Percentiles rank a stretch among this genome's conserved stretches.
phyloP scores from a whole-genome alignment of 1,284 basidiomycete genomes.

The Inonotus obliquus region DNA sequence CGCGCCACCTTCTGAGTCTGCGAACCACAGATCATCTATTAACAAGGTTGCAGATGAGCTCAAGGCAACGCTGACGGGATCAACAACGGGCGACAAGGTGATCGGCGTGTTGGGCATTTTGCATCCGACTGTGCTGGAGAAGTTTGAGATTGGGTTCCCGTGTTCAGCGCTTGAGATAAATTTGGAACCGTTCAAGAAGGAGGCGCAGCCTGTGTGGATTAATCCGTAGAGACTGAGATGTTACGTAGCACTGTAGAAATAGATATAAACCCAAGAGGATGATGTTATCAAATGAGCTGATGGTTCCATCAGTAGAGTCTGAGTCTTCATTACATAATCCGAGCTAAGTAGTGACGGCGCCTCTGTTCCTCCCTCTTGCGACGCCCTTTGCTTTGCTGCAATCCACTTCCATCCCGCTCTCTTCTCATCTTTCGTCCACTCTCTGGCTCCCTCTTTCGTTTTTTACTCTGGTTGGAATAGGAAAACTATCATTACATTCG shows the following conservation, averaged over 20 bases:
- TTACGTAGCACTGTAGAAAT: background rate
- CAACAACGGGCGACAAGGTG: slow-evolving; percentile 49
- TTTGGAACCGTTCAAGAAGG: slow-evolving; percentile 88
- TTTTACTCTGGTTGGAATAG: background rate
- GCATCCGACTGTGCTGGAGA: slow-evolving; percentile 86
- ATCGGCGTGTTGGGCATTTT: slow-evolving; percentile 87
- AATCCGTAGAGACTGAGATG: slow-evolving; percentile 9
- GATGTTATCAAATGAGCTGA: background rate
- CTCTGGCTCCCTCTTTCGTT: too few relatives aligned
- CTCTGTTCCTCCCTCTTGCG: background rate
- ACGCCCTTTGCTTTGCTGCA: slow-evolving; percentile 2
- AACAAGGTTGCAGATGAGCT: slow-evolving; percentile 31
- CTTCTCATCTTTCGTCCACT: background rate
- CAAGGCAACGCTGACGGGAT: slow-evolving; percentile 30
- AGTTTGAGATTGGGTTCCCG: slow-evolving; percentile 93
- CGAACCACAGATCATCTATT: slow-evolving; percentile 26
- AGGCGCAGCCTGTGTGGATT: slow-evolving; percentile 43
- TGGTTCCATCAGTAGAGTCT: background rate
- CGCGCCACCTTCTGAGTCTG: slow-evolving; percentile 38
- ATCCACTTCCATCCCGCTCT: background rate
- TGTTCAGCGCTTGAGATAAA: slow-evolving; percentile 95
- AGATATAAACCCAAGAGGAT: background rate
- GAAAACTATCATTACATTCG: background rate
- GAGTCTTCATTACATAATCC: background rate
- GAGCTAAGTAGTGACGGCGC: background rate